Evolutionary conservation across 768 basidiomycete species (phyloP), one percentile per base, ranked within the genome.

Genomic region (Favolaschia claudopus): DNA sequence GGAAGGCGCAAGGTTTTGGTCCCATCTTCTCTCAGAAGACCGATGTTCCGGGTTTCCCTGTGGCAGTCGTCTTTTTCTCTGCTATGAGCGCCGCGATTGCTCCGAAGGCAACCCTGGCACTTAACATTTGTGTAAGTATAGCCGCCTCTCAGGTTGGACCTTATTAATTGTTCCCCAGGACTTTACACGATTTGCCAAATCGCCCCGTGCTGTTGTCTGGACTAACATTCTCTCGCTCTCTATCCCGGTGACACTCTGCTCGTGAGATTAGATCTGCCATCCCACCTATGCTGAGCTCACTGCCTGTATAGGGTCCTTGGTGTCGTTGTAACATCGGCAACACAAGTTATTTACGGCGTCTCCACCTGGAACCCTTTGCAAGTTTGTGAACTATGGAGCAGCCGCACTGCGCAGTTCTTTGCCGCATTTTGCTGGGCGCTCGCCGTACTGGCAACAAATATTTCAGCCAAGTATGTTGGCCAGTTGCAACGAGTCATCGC

Each of bases 391-490:
- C 71, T 77, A 22, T 89, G 87, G 88, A 77, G 82, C 60, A 89
- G 86, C 67, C 83, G 89, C 29, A 83, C 86, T 0, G 88, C 83
- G 1, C 80, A 82, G 15, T 89, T 89, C 77, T 89, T 89, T 67
- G 79, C 80, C 15, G 78, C 84, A 25, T 60, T 65, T 45, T 67
- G 66, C 45, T 67, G 63, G 62, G 56, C 49, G 1, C 33, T 67
- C 5, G 57, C 60, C 1, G 64, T 51, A n/a, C 12, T 65, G n/a
- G 66, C 64, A 28, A 63, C 62, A 1, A 63, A 63, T 25, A 58
- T 67, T 12, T 56, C 64, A 12, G 63, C 60, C 20, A 65, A 67
- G 64, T 60, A 36, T 10, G 61, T 55, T 10, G 7, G 6, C 15
- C 3, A 19, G 22, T 31, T 13, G n/a, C 6, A 47, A 10, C n/a